Conservation (phyloP, 257 asterid genomes). For the Marsdenia floribunda region DNA sequence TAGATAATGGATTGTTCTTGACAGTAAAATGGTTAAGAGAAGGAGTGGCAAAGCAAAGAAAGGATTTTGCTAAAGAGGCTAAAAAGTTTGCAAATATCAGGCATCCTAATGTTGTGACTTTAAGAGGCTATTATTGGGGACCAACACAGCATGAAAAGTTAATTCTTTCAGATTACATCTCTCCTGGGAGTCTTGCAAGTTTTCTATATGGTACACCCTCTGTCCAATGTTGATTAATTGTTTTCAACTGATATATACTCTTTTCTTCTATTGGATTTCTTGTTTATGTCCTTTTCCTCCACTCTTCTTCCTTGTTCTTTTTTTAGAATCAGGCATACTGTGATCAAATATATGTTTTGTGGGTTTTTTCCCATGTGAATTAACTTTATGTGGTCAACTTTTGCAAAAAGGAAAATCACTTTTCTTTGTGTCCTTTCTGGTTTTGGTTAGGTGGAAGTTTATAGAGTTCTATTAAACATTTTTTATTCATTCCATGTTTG, state of each 20-base stretch:
- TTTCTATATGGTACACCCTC: slow-evolving; percentile 70
- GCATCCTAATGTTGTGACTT: slow-evolving; percentile 93
- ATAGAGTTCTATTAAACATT: neutral
- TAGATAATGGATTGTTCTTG: slow-evolving; percentile 76
- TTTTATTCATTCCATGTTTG: neutral
- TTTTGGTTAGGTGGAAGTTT: neutral
- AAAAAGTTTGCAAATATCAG: slow-evolving; percentile 85
- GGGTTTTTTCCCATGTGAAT: neutral
- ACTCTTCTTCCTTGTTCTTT: neutral
- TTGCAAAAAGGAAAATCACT: neutral
- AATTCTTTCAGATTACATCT: slow-evolving; percentile 86
- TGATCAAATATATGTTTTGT: neutral
- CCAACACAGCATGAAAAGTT: slow-evolving; percentile 98
- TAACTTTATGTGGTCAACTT: neutral
- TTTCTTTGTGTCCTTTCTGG: neutral
- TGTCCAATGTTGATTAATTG: neutral
- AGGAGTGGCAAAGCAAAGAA: slow-evolving; percentile 95
- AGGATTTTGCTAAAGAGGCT: slow-evolving; percentile 95
- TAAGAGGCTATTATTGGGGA: slow-evolving; percentile 99
- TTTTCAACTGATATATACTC: neutral
- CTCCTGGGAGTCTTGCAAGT: slow-evolving; percentile 91
- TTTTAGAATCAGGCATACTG: neutral
- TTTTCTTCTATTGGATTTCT: neutral
- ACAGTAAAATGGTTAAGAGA: slow-evolving; percentile 98
- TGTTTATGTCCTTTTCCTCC: neutral